Percentiles rank a stretch among this genome's conserved stretches.
These are phyloP conservation scores for Cyclotella sp. DNA, from an alignment of 108 stramenopile genomes.

Conservation along the genomic window DNA sequence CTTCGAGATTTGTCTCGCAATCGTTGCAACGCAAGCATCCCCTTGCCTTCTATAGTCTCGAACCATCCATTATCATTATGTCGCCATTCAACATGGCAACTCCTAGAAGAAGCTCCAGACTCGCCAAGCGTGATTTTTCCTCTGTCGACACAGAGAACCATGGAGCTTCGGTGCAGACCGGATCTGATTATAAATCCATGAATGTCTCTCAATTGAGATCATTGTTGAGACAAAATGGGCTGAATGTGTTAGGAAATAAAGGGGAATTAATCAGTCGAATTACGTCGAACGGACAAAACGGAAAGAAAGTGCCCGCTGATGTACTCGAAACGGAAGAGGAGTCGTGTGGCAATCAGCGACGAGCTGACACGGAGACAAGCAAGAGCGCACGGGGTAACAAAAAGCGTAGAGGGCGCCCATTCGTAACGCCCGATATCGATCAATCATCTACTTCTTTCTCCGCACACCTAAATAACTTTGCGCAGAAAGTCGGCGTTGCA, in stretches of 20 bases:
- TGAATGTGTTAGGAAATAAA: conserved; percentile 31
- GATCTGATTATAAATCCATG: conserved; percentile 10
- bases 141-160: background rate
- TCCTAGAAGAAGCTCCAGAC: conserved; percentile 6
- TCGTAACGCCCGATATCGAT: background rate
- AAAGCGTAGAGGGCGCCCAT: background rate
- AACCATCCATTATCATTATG: background rate
- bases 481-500: background rate
- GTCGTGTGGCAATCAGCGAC: too few relatives aligned
- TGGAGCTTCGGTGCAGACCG: background rate
- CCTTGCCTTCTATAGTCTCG: too few relatives aligned
- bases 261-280: conserved; percentile 4
- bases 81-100: background rate
- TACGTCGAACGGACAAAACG: background rate
- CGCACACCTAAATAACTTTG: too few relatives aligned
- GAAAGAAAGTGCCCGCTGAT: background rate
- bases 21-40: background rate
- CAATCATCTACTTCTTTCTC: background rate
- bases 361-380: too few relatives aligned
- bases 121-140: background rate
- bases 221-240: conserved; percentile 28
- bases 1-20: background rate
- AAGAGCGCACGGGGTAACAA: background rate
- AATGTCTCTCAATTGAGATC: conserved; percentile 26
- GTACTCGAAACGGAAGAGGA: too few relatives aligned